Evolutionary conservation across 1,284 basidiomycete species (phyloP).

Genomic region (Anthracocystis walkeri): DNA sequence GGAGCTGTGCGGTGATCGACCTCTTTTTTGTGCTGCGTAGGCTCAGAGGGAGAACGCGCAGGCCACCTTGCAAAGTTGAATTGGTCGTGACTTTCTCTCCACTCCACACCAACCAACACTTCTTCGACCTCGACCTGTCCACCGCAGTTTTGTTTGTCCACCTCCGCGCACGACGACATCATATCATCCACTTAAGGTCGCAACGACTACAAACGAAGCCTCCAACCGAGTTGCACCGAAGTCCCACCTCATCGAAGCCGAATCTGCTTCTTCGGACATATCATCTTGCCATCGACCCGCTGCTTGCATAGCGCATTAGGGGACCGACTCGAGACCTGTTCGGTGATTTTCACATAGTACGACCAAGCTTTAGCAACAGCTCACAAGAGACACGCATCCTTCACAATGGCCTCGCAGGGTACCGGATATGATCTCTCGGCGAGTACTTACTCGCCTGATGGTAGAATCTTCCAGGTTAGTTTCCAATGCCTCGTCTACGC

Average conservation of each 20-base stretch:
- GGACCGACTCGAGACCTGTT: neutral
- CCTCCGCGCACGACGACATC: neutral
- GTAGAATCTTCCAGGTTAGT: conserved; percentile 86
- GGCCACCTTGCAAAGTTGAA: conserved; percentile 14
- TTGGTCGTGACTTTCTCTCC: neutral
- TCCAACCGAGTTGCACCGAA: neutral
- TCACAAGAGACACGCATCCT: neutral
- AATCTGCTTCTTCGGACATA: neutral
- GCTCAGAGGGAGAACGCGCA: conserved; percentile 27
- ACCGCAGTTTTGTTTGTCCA: neutral
- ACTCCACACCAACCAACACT: conserved; percentile 25
- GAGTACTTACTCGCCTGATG: conserved; percentile 98
- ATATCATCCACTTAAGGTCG: neutral
- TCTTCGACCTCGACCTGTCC: neutral
- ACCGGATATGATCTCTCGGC: conserved; percentile 98
- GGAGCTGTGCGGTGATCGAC: conserved; percentile 29
- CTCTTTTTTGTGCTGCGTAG: conserved; percentile 9
- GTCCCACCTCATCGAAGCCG: neutral
- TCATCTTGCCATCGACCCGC: neutral
- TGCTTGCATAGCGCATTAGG: neutral
- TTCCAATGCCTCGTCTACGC: too few relatives aligned
- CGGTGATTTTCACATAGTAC: neutral
- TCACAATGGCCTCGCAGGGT: conserved; percentile 90
- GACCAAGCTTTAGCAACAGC: neutral
- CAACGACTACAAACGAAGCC: neutral